phyloP scores from a whole-genome alignment of 106 monocot genomes.

The Allium cepa region DNA sequence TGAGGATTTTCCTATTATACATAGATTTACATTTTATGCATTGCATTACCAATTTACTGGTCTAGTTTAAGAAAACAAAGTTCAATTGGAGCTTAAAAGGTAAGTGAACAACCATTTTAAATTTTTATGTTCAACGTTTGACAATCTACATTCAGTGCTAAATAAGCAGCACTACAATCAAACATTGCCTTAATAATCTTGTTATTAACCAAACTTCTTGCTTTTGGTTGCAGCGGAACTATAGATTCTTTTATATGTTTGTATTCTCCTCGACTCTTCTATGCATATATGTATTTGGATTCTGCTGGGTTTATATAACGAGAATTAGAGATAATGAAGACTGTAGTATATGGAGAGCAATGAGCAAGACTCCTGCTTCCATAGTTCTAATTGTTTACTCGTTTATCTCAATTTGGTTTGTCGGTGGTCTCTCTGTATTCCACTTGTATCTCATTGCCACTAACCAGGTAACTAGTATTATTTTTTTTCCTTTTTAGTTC shows the following conservation, averaged over 20 bases:
- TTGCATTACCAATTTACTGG: no score
- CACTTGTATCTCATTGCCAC: constrained; percentile 40
- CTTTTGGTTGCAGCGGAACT: constrained; percentile 34
- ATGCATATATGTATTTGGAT: constrained; percentile 32
- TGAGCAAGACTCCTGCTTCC: constrained; percentile 37
- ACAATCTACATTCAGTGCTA: no score
- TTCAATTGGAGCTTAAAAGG: no score
- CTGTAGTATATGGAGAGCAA: constrained; percentile 30
- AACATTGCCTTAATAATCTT: no score
- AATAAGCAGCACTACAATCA: no score
- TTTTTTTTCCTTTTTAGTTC: background rate
- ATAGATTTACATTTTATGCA: no score
- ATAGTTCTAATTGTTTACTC: constrained; percentile 34
- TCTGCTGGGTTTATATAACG: constrained; percentile 38
- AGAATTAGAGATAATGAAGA: constrained; percentile 29
- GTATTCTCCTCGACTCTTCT: constrained; percentile 35
- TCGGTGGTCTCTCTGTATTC: constrained; percentile 37
- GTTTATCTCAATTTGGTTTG: constrained; percentile 29
- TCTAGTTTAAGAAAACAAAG: no score
- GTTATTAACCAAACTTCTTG: background rate
- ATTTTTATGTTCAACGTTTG: no score
- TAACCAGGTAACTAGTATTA: constrained; percentile 28
- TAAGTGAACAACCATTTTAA: no score
- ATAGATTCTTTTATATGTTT: constrained; percentile 49
- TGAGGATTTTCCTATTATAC: no score